Conservation (phyloP, 495 filamentous ascomycete species). For the Elaphomyces granulatus region DNA sequence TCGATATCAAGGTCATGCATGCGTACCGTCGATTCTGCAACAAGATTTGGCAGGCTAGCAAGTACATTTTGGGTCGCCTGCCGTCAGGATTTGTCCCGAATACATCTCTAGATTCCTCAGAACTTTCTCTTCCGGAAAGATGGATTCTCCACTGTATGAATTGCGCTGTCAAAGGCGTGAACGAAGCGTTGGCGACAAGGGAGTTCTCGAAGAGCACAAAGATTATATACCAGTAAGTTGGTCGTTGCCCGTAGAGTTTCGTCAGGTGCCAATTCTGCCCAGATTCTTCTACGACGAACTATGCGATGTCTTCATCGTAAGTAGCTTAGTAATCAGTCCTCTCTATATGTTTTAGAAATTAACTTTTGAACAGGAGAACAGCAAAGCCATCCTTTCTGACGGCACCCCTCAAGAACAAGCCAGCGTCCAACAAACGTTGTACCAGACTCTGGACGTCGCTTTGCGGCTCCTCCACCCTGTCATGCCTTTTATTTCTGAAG, state of each 20-base stretch:
- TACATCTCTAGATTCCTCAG: constrained; percentile 38
- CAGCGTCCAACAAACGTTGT: constrained; percentile 48
- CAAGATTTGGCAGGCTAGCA: constrained; percentile 85
- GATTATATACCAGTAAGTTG: constrained; percentile 52
- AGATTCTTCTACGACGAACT: constrained; percentile 53
- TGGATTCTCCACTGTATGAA: constrained; percentile 83
- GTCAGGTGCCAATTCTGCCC: too few species aligned
- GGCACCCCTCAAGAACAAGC: constrained; percentile 40
- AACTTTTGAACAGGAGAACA: too few species aligned
- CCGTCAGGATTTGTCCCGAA: constrained; percentile 56
- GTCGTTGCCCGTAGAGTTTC: too few species aligned
- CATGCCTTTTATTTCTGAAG: constrained; percentile 68
- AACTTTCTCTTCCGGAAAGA: constrained; percentile 56
- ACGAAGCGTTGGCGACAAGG: constrained; percentile 50
- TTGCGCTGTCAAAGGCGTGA: constrained; percentile 54
- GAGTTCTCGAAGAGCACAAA: constrained; percentile 56
- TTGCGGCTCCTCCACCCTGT: constrained; percentile 58
- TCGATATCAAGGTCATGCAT: constrained; percentile 73
- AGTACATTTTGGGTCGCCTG: constrained; percentile 69
- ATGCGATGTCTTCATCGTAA: constrained; percentile 55
- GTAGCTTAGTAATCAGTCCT: too few species aligned
- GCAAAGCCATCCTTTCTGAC: constrained; percentile 53
- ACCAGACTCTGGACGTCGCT: constrained; percentile 55
- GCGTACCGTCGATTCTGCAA: constrained; percentile 79
- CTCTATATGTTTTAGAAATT: too few species aligned